A percentile compares a stretch with the other conserved stretches of the same genome.
phyloP scores from a whole-genome alignment of 208 protist genomes.

The Porcisia deanei region DNA sequence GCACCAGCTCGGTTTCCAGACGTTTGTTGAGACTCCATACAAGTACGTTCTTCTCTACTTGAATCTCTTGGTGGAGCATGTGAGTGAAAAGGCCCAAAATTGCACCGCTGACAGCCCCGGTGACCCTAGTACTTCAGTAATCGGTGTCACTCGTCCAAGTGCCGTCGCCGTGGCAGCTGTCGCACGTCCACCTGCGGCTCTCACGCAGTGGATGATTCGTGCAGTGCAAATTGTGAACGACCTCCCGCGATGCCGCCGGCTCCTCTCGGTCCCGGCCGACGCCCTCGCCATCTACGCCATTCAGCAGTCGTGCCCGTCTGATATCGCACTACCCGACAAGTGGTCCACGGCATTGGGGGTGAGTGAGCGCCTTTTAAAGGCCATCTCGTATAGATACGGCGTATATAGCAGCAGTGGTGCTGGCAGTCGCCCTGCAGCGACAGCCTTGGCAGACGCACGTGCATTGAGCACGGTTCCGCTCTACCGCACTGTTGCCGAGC shows the following conservation, averaged over 20 bases:
- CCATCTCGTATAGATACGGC: slow-evolving; percentile 23
- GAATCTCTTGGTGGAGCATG: slow-evolving; percentile 46
- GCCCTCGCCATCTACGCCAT: slow-evolving; percentile 71
- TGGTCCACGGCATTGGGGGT: slow-evolving; percentile 72
- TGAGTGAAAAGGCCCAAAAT: background rate
- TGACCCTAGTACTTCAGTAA: background rate
- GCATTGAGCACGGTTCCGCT: slow-evolving; percentile 9
- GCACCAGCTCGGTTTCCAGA: slow-evolving; percentile 82
- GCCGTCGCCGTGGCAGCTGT: background rate
- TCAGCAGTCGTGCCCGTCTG: slow-evolving; percentile 32
- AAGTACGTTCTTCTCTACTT: slow-evolving; percentile 80
- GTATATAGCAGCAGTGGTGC: slow-evolving; percentile 9
- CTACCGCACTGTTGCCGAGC: slow-evolving; percentile 30
- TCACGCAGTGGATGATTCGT: slow-evolving; percentile 53
- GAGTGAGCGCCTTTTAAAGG: background rate
- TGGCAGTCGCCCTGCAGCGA: slow-evolving; percentile 8
- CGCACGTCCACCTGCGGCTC: slow-evolving; percentile 19
- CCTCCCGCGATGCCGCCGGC: slow-evolving; percentile 47
- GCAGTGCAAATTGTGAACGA: slow-evolving; percentile 77
- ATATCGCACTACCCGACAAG: slow-evolving; percentile 38
- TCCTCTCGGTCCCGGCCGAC: slow-evolving; percentile 35
- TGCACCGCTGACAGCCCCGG: background rate
- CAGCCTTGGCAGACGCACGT: slow-evolving; percentile 19
- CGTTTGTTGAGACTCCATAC: slow-evolving; percentile 77
- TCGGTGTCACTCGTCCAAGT: background rate